Conservation (phyloP, 768 basidiomycete genomes). For the Leccinum uliginosum region DNA sequence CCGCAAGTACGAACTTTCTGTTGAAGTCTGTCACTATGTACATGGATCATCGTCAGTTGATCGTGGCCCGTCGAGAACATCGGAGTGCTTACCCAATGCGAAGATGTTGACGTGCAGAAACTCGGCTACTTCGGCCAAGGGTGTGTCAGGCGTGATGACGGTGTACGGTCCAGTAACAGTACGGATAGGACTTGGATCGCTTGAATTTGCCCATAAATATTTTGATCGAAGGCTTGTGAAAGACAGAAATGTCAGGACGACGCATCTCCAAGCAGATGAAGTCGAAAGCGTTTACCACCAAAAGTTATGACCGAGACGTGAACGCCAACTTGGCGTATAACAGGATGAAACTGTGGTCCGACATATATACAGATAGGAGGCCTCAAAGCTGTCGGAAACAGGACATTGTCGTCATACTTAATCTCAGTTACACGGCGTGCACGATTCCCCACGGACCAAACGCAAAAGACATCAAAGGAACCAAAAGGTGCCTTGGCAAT, state of each 20-base stretch:
- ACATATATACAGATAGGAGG: conserved; percentile 91
- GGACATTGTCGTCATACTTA: too few relatives aligned
- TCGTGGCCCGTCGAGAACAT: background rate
- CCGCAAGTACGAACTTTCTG: conserved; percentile 79
- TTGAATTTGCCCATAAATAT: conserved; percentile 82
- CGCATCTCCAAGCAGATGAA: background rate
- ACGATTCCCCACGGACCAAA: too few relatives aligned
- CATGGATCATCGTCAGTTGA: background rate
- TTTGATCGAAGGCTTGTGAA: conserved; percentile 82
- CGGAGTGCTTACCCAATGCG: conserved; percentile 54
- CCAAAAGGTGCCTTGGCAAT: too few relatives aligned
- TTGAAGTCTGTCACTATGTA: conserved; percentile 82
- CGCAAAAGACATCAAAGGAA: too few relatives aligned
- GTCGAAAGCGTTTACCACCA: conserved; percentile 52
- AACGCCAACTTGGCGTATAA: conserved; percentile 87
- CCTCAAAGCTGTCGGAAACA: conserved; percentile 65
- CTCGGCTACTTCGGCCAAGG: conserved; percentile 74
- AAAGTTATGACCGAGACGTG: conserved; percentile 84
- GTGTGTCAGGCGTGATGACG: conserved; percentile 75
- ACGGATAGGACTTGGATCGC: conserved; percentile 54
- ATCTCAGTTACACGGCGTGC: too few relatives aligned
- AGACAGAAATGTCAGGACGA: background rate
- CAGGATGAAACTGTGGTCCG: conserved; percentile 89
- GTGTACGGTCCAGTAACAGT: too few relatives aligned
- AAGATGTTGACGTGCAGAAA: conserved; percentile 74